phyloP scores from a whole-genome alignment of 805 yeast genomes.

The Scheffersomyces ergatensis region DNA sequence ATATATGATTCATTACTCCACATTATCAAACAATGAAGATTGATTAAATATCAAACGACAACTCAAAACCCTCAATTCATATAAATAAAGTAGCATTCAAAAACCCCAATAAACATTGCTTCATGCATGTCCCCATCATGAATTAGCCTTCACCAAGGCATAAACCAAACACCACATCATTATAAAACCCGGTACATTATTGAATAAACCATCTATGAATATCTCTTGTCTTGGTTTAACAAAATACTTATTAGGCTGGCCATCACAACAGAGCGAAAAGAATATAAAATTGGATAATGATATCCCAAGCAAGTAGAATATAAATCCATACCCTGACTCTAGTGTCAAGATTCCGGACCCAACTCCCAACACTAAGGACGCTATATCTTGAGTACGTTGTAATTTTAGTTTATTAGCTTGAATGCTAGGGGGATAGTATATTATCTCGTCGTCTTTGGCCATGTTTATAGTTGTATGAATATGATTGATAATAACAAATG shows the following conservation, averaged over 20 bases:
- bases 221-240: constrained; percentile 30
- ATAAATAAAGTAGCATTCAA: too few species aligned
- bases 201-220: constrained; percentile 28
- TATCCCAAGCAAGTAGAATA: constrained; percentile 32
- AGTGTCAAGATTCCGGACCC: constrained; percentile 40
- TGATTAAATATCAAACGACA: too few species aligned
- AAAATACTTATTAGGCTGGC: constrained; percentile 22
- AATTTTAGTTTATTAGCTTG: constrained; percentile 26
- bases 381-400: constrained; percentile 34
- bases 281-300: constrained; percentile 28
- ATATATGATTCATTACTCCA: too few species aligned
- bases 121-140: too few species aligned
- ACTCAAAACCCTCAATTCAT: too few species aligned
- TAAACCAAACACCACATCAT: constrained; percentile 50
- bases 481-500: too few species aligned
- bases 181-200: constrained; percentile 36
- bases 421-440: constrained; percentile 24
- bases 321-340: constrained; percentile 34
- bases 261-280: constrained; percentile 29
- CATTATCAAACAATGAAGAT: too few species aligned
- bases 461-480: too few species aligned
- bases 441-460: constrained; percentile 5
- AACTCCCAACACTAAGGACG: constrained; percentile 36
- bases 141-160: constrained; percentile 32
- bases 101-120: too few species aligned